Base-by-base conservation (phyloP, 345 rosid genomes). In the Populus pruinosa region DNA sequence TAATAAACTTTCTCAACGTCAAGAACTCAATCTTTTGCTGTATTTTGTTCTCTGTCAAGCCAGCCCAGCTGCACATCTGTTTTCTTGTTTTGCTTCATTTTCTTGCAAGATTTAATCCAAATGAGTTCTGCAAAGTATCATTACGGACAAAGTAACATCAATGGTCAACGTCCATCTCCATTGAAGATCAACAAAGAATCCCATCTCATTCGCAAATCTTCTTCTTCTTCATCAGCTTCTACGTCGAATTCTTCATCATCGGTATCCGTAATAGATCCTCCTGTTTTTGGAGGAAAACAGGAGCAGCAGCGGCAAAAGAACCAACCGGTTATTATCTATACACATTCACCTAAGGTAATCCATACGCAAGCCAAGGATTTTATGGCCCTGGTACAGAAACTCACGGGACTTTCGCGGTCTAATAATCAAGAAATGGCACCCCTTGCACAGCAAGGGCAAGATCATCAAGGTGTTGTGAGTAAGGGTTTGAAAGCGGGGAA, bases 301-400 rank as follows among this genome's bases (percentile, higher is more conserved):
- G 44, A 25, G 13, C 56, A n/a, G n/a, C 31, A 27, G 3, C 20
- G 10, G 71, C 59, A 41, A 67, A 64, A 27, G 18, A 80, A 20
- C 8, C 23, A 49, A 12, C 83, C 83, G 2, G 72, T 80, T 35
- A 80, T 75, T 5, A 80, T 80, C 27, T 80, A 75, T 23, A 49
- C 69, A 47, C 62, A 65, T 36, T 80, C 83, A 7, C 83, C 79
- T 0, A 80, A 71, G 38, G 83, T 80, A 20, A 80, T 80, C 56
- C 83, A 80, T 67, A 41, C 83, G 11, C 67, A 75, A 11, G 67
- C 79, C 13, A 50, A 69, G 6, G 83, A 70, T 76, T 80, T 80
- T 50, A 80, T 75, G 83, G 83, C 79, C 11, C 29, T 80, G 68
- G 83, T 80, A 6, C 83, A 80, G 41, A 70, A 75, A 53, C 79